phyloP scores from a whole-genome alignment of 1,284 basidiomycete genomes.

The Albatrellus sp. region DNA sequence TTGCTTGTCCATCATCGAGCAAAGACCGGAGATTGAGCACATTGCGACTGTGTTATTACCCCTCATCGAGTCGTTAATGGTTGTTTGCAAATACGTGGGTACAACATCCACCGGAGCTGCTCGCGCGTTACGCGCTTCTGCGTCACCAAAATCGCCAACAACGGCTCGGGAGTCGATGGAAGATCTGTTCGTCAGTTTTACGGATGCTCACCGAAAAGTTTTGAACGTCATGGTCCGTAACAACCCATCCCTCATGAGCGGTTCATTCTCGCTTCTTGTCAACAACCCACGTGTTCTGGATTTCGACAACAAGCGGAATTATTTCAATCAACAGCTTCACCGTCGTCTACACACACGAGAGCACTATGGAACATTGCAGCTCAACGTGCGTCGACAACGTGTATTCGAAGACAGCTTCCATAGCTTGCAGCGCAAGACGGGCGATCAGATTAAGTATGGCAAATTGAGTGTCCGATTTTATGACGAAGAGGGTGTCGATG shows the following conservation, averaged over 20 bases:
- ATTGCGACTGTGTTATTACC: constrained; percentile 85
- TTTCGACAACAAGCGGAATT: constrained; percentile 99
- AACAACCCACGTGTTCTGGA: constrained; percentile 95
- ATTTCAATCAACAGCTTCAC: constrained; percentile 95
- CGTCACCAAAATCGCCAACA: constrained; percentile 55
- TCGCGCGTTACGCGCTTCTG: constrained; percentile 41
- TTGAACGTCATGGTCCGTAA: constrained; percentile 97
- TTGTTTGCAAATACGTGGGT: constrained; percentile 91
- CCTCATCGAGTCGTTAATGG: constrained; percentile 92
- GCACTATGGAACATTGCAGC: constrained; percentile 74
- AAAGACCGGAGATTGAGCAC: constrained; percentile 71
- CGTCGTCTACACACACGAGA: constrained; percentile 72
- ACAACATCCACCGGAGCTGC: constrained; percentile 36
- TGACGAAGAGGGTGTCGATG: constrained; percentile 96
- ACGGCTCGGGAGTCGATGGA: constrained; percentile 66
- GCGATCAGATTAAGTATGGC: constrained; percentile 96
- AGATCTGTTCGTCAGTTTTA: constrained; percentile 89
- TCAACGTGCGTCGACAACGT: constrained; percentile 86
- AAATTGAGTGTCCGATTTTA: constrained; percentile 97
- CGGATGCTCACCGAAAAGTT: constrained; percentile 88
- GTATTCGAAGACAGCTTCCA: constrained; percentile 98
- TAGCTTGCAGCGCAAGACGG: constrained; percentile 79
- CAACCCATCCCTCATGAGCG: constrained; percentile 95
- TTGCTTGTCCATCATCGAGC: constrained; percentile 74
- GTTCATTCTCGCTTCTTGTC: constrained; percentile 92